Conservation (phyloP, 2,329 filamentous ascomycete species). For the Podosphaera xanthii region DNA sequence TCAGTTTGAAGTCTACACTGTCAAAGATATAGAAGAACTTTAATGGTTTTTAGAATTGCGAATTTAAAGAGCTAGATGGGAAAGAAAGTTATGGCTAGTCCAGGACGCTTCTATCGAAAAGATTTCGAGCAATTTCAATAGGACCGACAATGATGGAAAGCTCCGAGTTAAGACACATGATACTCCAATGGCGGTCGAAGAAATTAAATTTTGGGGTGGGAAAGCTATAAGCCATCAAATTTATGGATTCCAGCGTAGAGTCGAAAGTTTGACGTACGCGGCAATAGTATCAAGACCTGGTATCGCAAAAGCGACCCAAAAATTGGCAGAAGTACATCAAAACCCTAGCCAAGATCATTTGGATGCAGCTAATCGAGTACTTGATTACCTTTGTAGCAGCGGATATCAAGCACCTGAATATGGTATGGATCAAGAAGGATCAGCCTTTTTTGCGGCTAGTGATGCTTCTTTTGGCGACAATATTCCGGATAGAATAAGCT, state of each 20-base stretch:
- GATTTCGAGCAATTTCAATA: background rate
- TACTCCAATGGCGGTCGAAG: background rate
- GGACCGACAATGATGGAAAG: background rate
- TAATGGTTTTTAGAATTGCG: background rate
- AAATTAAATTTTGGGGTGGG: background rate
- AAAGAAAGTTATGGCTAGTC: background rate
- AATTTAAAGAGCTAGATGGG: background rate
- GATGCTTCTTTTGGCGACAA: background rate
- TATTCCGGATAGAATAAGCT: background rate
- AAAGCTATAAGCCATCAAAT: background rate
- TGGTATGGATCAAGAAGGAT: background rate
- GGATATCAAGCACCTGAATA: background rate
- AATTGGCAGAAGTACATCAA: background rate
- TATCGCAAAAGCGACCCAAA: background rate
- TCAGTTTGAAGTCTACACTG: background rate
- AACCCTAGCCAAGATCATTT: background rate
- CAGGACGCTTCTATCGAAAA: background rate
- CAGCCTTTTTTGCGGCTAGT: background rate
- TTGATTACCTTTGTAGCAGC: background rate
- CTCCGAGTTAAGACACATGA: background rate
- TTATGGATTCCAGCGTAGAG: background rate
- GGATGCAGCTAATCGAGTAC: background rate
- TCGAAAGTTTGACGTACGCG: background rate
- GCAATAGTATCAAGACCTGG: background rate
- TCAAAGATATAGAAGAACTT: background rate